These are phyloP conservation scores for Suzukiozyma palmioleophila DNA, from an alignment of 1,139 yeast species.

Conservation along the genomic window DNA sequence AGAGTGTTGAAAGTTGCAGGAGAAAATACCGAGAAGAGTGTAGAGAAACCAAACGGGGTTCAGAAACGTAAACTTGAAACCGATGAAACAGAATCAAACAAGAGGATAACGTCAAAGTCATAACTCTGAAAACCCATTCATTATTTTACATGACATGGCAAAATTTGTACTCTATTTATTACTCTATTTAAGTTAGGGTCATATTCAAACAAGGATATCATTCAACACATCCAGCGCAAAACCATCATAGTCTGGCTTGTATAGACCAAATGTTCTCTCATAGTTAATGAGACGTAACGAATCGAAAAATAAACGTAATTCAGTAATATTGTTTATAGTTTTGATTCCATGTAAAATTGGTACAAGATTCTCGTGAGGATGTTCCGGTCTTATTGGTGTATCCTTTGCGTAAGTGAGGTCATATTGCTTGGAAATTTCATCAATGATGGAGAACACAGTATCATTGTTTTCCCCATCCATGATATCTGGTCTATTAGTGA, in stretches of 20 bases:
- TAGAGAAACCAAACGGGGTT: slow-evolving; percentile 2
- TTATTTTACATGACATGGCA: neutral
- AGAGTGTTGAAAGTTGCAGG: slow-evolving; percentile 41
- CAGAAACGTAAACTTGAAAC: slow-evolving; percentile 5
- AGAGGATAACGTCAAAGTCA: neutral
- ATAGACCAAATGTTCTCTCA: slow-evolving; percentile 64
- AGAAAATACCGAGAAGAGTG: slow-evolving; percentile 9
- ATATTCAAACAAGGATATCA: slow-evolving; percentile 28
- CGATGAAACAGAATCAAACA: slow-evolving; percentile 1
- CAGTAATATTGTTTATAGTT: slow-evolving; percentile 40
- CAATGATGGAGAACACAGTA: slow-evolving; percentile 40
- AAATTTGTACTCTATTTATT: neutral
- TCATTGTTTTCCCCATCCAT: slow-evolving; percentile 36
- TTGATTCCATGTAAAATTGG: slow-evolving; percentile 51
- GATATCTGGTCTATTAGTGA: slow-evolving; percentile 67
- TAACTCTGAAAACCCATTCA: neutral
- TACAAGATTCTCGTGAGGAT: slow-evolving; percentile 14
- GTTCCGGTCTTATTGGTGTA: slow-evolving; percentile 26
- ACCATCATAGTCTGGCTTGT: slow-evolving; percentile 40
- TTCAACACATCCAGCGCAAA: slow-evolving; percentile 51
- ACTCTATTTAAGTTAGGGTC: neutral
- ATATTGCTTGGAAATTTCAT: slow-evolving; percentile 41
- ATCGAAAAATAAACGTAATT: slow-evolving; percentile 65
- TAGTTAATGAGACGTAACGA: slow-evolving; percentile 67
- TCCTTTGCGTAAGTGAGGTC: slow-evolving; percentile 35